A percentile compares a stretch with the other conserved stretches of the same genome.
phyloP scores from a whole-genome alignment of 352 stramenopile genomes.

The Globisporangium acanthophoron region DNA sequence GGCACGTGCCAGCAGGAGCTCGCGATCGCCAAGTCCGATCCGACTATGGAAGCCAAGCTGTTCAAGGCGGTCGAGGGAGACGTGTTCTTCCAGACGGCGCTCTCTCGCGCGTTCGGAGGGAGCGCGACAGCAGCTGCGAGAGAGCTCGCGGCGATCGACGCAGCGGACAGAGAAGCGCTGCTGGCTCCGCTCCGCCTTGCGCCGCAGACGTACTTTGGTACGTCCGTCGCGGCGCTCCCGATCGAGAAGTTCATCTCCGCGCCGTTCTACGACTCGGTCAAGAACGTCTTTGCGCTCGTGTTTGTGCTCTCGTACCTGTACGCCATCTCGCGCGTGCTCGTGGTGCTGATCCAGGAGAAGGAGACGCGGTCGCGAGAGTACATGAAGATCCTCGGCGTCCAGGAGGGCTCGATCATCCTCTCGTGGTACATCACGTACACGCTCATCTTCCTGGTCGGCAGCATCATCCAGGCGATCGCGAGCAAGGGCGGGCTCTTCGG shows the following conservation, averaged over 20 bases:
- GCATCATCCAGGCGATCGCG: constrained; percentile 55
- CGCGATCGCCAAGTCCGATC: constrained; percentile 22
- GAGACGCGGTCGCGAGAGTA: constrained; percentile 54
- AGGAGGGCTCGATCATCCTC: constrained; percentile 48
- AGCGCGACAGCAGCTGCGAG: constrained; percentile 1
- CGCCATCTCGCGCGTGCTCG: constrained; percentile 68
- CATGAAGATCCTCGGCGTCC: constrained; percentile 67
- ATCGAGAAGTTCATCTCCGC: constrained; percentile 41
- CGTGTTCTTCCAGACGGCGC: constrained; percentile 19
- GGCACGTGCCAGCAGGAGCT: constrained; percentile 36
- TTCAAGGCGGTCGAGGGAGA: constrained; percentile 27
- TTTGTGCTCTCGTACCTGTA: constrained; percentile 83
- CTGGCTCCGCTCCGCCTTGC: constrained; percentile 35
- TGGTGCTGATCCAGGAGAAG: constrained; percentile 83
- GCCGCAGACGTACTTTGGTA: constrained; percentile 36
- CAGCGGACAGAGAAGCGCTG: constrained; percentile 26
- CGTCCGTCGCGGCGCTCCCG: constrained; percentile 31
- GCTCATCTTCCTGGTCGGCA: constrained; percentile 67
- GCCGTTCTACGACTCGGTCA: constrained; percentile 64
- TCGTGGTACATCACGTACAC: constrained; percentile 84
- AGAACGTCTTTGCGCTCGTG: constrained; percentile 70
- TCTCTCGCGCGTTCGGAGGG: constrained; percentile 10
- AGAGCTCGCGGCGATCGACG: constrained; percentile 12
- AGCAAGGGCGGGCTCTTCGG: constrained; percentile 41
- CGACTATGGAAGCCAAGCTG: constrained; percentile 13